Conservation (phyloP, 2,329 filamentous ascomycete species). For the Nemania serpens region DNA sequence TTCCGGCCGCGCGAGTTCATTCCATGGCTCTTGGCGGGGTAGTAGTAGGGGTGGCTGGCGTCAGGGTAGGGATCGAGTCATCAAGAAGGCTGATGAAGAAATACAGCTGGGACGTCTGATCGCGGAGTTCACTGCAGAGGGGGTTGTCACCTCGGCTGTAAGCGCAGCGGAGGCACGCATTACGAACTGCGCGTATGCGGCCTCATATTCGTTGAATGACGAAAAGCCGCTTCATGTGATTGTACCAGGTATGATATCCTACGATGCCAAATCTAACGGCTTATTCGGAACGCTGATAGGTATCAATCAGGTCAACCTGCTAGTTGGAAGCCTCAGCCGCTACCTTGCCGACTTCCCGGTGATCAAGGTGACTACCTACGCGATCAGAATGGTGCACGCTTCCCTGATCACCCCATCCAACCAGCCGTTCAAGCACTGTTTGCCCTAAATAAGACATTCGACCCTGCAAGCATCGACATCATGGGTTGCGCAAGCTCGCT, state of each 20-base stretch:
- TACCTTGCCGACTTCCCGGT: slow-evolving; percentile 28
- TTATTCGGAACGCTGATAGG: slow-evolving; percentile 15
- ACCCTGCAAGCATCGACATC: slow-evolving; percentile 31
- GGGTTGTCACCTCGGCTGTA: slow-evolving; percentile 2
- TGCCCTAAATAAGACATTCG: slow-evolving; percentile 28
- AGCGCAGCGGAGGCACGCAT: slow-evolving; percentile 27
- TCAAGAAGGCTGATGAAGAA: background rate
- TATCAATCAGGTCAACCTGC: slow-evolving; percentile 29
- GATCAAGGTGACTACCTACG: slow-evolving; percentile 32
- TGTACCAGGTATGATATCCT: slow-evolving; percentile 32
- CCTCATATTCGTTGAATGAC: slow-evolving; percentile 36
- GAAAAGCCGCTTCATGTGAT: slow-evolving; percentile 26
- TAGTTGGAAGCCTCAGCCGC: slow-evolving; percentile 30
- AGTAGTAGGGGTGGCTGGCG: background rate
- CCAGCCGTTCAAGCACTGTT: slow-evolving; percentile 33
- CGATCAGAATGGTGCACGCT: slow-evolving; percentile 35
- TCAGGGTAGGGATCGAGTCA: background rate
- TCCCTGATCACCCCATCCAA: slow-evolving; percentile 33
- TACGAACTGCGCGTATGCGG: slow-evolving; percentile 29
- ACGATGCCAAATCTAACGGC: background rate
- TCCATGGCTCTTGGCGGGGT: slow-evolving; percentile 12
- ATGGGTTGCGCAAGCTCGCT: slow-evolving; percentile 35
- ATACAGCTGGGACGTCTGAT: slow-evolving; percentile 27
- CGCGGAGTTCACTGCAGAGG: slow-evolving; percentile 22
- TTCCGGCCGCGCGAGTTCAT: slow-evolving; percentile 5